These are phyloP conservation scores for Bathelium albidoporum DNA, from an alignment of 495 filamentous ascomycete species.

Conservation along the genomic window DNA sequence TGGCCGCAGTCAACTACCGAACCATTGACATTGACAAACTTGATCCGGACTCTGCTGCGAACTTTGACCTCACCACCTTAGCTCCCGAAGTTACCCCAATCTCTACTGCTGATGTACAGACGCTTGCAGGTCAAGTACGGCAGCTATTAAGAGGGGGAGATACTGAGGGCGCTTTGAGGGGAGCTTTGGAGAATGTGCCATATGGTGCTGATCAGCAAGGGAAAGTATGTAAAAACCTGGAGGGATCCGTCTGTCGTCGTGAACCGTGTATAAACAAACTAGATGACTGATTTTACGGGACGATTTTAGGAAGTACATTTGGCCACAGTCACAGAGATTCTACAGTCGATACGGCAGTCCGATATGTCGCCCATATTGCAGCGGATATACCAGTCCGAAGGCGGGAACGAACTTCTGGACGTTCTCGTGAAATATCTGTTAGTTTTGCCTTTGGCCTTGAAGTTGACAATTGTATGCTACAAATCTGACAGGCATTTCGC, in stretches of 20 bases:
- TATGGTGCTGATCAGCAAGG: slow-evolving; percentile 61
- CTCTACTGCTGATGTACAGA: slow-evolving; percentile 60
- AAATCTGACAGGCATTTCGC: background rate
- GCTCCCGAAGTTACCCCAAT: slow-evolving; percentile 58
- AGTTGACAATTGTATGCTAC: background rate
- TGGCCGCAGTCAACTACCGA: slow-evolving; percentile 65
- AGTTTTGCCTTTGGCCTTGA: slow-evolving; percentile 2
- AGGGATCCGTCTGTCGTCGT: background rate
- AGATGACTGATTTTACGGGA: slow-evolving; percentile 13
- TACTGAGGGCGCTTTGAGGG: slow-evolving; percentile 68
- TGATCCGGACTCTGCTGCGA: slow-evolving; percentile 74
- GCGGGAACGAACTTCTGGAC: slow-evolving; percentile 63
- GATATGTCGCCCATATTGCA: slow-evolving; percentile 81
- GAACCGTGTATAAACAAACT: background rate
- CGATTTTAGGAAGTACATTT: slow-evolving; percentile 58
- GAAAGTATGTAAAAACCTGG: slow-evolving; percentile 43
- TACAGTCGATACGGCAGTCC: slow-evolving; percentile 80
- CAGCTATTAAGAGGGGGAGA: slow-evolving; percentile 80
- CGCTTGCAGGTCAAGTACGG: slow-evolving; percentile 63
- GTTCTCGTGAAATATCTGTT: slow-evolving; percentile 72
- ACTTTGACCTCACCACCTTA: slow-evolving; percentile 76
- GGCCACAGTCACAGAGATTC: slow-evolving; percentile 70
- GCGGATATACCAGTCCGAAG: slow-evolving; percentile 58
- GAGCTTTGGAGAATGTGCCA: slow-evolving; percentile 65
- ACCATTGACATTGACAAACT: slow-evolving; percentile 89